Evolutionary conservation across 805 yeast genomes (phyloP).

Genomic region (Metschnikowia kofuensis): DNA sequence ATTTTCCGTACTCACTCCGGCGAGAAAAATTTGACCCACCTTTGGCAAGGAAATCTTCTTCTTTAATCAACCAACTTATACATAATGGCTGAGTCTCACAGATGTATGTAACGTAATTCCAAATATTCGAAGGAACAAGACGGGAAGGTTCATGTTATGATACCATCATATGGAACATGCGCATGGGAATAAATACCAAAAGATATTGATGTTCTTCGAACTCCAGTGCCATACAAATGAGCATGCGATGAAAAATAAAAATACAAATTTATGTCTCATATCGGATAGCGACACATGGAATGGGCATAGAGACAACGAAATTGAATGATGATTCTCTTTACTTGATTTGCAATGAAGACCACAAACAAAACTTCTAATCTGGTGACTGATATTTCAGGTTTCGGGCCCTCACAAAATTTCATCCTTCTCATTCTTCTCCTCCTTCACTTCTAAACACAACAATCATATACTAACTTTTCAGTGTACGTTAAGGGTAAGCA

Average conservation of each 20-base stretch:
- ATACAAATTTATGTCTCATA: no score
- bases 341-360: neutral
- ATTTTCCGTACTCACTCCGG: conserved; percentile 19
- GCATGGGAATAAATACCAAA: neutral
- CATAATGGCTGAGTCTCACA: conserved; percentile 94
- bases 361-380: no score
- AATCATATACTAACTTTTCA: conserved; percentile 39
- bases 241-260: no score
- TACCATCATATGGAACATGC: neutral
- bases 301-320: no score
- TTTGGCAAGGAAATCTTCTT: conserved; percentile 1
- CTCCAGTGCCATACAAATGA: no score
- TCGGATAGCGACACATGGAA: no score
- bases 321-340: neutral
- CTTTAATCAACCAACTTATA: conserved; percentile 18
- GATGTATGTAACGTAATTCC: conserved; percentile 72
- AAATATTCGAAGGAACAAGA: conserved; percentile 21
- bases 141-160: neutral
- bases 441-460: neutral
- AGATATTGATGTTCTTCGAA: no score
- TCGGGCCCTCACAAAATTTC: neutral
- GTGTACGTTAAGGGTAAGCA: conserved; percentile 99
- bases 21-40: conserved; percentile 7
- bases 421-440: no score
- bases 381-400: no score